These are phyloP conservation scores for Kuraishia piskuri DNA, from an alignment of 805 yeast species.

Conservation along the genomic window DNA sequence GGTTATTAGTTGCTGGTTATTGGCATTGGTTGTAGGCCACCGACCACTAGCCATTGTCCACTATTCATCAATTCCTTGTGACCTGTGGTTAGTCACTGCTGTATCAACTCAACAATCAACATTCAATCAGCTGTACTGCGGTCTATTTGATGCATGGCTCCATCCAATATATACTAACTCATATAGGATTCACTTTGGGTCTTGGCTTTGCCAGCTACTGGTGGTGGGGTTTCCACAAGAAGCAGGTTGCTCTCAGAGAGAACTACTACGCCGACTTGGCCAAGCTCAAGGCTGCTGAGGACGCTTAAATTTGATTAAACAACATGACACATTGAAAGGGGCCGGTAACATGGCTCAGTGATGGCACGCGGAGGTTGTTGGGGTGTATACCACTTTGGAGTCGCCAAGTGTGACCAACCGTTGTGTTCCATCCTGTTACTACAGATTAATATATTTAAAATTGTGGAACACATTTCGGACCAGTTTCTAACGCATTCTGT, in stretches of 20 bases:
- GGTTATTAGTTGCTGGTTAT: no score
- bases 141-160: neutral
- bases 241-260: constrained; percentile 68
- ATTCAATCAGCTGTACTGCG: no score
- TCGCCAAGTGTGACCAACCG: no score
- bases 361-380: no score
- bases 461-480: neutral
- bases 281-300: constrained; percentile 60
- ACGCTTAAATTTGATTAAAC: constrained; percentile 12
- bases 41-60: no score
- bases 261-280: constrained; percentile 75
- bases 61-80: no score
- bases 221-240: constrained; percentile 85
- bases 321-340: neutral
- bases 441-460: neutral
- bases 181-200: constrained; percentile 20
- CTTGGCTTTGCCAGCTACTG: constrained; percentile 56
- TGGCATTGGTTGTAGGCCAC: no score
- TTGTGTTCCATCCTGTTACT: neutral
- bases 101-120: no score
- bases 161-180: neutral
- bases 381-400: no score
- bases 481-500: no score
- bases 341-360: no score
- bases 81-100: no score